phyloP scores from a whole-genome alignment of 208 protist species.

The Acanthamoeba sp. region DNA sequence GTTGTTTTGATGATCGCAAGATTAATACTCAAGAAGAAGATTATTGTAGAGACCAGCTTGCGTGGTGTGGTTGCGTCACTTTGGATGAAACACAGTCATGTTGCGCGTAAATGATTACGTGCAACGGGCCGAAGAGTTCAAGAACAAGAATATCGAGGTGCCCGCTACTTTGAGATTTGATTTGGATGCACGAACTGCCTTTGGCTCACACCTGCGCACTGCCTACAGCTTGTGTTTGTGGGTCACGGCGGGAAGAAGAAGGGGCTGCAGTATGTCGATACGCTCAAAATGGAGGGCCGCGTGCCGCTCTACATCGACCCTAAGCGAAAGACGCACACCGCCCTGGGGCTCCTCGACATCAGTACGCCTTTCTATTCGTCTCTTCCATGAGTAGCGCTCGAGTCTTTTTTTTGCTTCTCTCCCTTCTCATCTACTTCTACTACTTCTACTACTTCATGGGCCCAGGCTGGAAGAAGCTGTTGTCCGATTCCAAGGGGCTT shows the following conservation, averaged over 20 bases:
- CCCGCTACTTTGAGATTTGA: background rate
- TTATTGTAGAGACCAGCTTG: background rate
- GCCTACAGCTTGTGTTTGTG: background rate
- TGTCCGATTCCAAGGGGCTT: background rate
- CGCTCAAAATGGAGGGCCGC: background rate
- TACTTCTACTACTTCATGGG: background rate
- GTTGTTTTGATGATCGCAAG: background rate
- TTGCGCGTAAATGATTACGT: constrained; percentile 28
- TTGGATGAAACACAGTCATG: constrained; percentile 49
- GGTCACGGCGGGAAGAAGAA: constrained; percentile 9
- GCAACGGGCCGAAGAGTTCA: constrained; percentile 35
- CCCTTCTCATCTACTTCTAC: background rate
- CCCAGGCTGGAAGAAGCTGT: background rate
- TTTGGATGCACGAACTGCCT: too few relatives aligned
- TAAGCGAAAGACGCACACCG: background rate
- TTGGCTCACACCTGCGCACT: background rate
- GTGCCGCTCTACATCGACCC: constrained; percentile 46
- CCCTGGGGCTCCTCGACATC: background rate
- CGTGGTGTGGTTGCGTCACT: constrained; percentile 21
- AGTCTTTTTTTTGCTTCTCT: background rate
- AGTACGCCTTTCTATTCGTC: background rate
- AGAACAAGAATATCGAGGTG: background rate
- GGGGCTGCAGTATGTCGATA: background rate
- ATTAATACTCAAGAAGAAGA: background rate
- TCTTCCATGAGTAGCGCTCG: background rate